Evolutionary conservation across 106 monocot species (phyloP), one percentile per base, ranked within the genome.

Genomic region (Dioscorea zingiberensis): DNA sequence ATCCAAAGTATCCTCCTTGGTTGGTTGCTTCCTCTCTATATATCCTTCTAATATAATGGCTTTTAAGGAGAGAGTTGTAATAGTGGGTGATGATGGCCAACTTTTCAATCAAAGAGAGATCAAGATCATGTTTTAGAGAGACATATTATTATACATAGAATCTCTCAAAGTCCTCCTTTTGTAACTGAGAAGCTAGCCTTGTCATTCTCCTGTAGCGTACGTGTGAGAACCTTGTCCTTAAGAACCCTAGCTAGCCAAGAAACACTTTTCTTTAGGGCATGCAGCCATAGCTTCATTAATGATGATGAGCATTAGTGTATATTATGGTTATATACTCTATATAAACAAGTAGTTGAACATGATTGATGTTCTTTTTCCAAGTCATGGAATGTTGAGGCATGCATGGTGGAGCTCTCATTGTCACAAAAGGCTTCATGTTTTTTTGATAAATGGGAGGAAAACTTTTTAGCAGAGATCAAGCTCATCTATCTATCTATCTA

Each of bases 41-140:
- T 25, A 21, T 45, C 44, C 17, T 47, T 44, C 57, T 2, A 22
- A 17, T n/a, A 57, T 21, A 16, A 21, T 44, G 13, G 6, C 13
- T 63, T 44, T 61, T 18, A 13, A 4, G 4, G n/a, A n/a, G n/a
- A n/a, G n/a, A n/a, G n/a, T n/a, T n/a, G n/a, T n/a, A n/a, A n/a
- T 5, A 64, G 64, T 64, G 64, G 64, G 21, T 25, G 64, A 64
- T 64, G 24, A 64, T 64, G 47, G 64, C 23, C 48, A 47, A 46
- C 64, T 64, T 48, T 64, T 47, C 23, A 38, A 38, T 38, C 38
- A 38, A 38, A 38, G 38, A 38, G 38, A 38, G 38, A 38, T 6
- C 38, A 38, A 38, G 38, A 38, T n/a, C n/a, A n/a, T 38, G 38
- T 38, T 38, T 38, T 18, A 21, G n/a, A 29, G 7, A 14, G 7